Percentiles rank a stretch among this genome's conserved stretches.
Evolutionary conservation across 306 rosid genomes (phyloP).

Genomic region (Citrullus mucosospermus): DNA sequence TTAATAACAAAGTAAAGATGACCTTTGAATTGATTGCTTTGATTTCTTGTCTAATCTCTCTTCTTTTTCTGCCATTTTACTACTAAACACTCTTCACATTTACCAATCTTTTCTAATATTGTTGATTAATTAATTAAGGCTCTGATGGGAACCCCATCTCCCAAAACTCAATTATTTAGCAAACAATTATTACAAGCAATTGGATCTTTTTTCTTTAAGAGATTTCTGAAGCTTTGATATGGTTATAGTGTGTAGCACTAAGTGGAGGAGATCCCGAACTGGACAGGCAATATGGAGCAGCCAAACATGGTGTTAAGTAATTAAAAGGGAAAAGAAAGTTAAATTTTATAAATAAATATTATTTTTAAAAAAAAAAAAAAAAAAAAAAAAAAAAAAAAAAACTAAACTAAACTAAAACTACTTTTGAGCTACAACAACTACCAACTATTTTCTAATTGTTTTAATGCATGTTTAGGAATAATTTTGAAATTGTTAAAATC

Average conservation of each 20-base stretch:
- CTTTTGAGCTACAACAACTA: too few relatives aligned
- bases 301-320: background rate
- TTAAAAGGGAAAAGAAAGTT: background rate
- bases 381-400: too few relatives aligned
- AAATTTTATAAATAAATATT: too few relatives aligned
- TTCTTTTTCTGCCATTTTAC: background rate
- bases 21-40: slow-evolving; percentile 2
- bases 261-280: background rate
- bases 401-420: too few relatives aligned
- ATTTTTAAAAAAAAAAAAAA: background rate
- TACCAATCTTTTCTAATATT: background rate
- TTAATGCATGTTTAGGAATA: too few relatives aligned
- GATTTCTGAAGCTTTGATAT: background rate
- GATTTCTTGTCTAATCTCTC: slow-evolving; percentile 5
- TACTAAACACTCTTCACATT: background rate
- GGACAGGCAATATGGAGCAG: background rate
- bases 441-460: too few relatives aligned
- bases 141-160: background rate
- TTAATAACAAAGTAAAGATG: background rate
- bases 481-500: too few relatives aligned
- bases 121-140: background rate
- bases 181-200: background rate
- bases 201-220: background rate
- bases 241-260: background rate
- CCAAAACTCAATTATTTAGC: background rate